Base-by-base conservation (phyloP, 495 filamentous ascomycete genomes). In the Pseudomonodictys pantanalensis region DNA sequence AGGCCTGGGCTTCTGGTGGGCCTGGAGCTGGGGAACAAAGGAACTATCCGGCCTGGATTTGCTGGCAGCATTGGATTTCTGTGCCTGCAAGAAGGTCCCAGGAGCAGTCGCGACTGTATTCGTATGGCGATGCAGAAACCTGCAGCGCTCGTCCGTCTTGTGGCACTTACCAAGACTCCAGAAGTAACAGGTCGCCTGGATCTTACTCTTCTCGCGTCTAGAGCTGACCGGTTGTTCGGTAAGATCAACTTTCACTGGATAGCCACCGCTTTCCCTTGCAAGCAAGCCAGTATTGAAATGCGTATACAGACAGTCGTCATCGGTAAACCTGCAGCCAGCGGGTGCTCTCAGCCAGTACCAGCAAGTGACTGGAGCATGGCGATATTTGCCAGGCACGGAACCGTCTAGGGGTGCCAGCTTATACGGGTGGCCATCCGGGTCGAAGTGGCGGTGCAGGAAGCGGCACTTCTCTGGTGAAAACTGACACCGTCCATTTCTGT, bases 251-350 rank as follows among this genome's bases (percentile, higher is more conserved):
- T 28, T 2, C 15, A 29, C 43, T 25, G 38, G n/a, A 28, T 58
- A 35, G 7, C 39, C 51, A 9, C 22, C 3, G 3, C 18, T 12
- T 52, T 11, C 3, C n/a, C 15, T 47, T 18, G 12, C 26, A 15
- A 50, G 28, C 33, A 30, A 51, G 2, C 55, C 58, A 26, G 58
- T 62, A 35, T 62, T 62, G 9, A 32, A 29, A 33, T 62, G 58
- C 12, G 58, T 45, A 44, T 35, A 62, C 12, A 8, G 0, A 25
- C 58, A 62, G 8, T 62, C 41, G 6, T 62, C 52, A 1, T 4
- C 44, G 12, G 51, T 41, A 2, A 51, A 49, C 1, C 7, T 25
- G 41, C 61, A 57, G 23, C 53, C 47, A 26, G 11, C 23, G 18
- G 28, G 2, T 17, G 29, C 29, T 30, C 22, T 42, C 24, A 58